These are phyloP conservation scores for Xerophyta viscosa DNA, from an alignment of 106 monocot genomes.

Conservation along the genomic window DNA sequence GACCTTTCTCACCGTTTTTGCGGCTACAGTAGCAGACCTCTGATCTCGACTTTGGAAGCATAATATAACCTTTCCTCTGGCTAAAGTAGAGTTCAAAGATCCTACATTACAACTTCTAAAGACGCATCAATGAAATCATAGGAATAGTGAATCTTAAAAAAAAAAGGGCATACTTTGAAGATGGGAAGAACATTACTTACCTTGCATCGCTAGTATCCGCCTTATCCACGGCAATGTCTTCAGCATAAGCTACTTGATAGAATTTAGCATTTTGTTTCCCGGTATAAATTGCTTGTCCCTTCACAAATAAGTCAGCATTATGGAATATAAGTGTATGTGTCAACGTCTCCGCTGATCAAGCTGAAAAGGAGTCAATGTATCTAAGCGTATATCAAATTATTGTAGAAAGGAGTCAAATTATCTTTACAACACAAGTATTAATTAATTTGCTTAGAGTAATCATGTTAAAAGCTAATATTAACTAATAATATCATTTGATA, in stretches of 20 bases:
- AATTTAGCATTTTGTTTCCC: constrained; percentile 22
- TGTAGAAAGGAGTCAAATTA: no score
- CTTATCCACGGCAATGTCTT: constrained; percentile 36
- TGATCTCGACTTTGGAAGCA: constrained; percentile 52
- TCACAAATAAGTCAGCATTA: neutral
- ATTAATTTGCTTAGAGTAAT: no score
- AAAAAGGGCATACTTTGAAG: no score
- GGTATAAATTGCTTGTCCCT: constrained; percentile 46
- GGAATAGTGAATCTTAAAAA: neutral
- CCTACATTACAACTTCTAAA: constrained; percentile 23
- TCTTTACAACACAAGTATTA: no score
- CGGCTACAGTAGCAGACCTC: constrained; percentile 37
- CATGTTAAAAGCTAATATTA: no score
- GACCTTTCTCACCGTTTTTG: constrained; percentile 38
- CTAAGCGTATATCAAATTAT: no score
- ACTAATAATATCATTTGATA: no score
- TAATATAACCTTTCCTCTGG: constrained; percentile 29
- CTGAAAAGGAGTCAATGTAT: no score
- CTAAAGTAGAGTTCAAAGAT: constrained; percentile 4
- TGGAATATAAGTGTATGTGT: no score
- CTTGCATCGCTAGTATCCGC: constrained; percentile 38
- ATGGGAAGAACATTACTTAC: constrained; percentile 16
- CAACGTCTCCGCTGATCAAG: no score
- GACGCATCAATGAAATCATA: constrained; percentile 5
- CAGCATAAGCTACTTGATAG: constrained; percentile 36